Evolutionary conservation across 306 rosid genomes (phyloP).

Genomic region (Malus orientalis): DNA sequence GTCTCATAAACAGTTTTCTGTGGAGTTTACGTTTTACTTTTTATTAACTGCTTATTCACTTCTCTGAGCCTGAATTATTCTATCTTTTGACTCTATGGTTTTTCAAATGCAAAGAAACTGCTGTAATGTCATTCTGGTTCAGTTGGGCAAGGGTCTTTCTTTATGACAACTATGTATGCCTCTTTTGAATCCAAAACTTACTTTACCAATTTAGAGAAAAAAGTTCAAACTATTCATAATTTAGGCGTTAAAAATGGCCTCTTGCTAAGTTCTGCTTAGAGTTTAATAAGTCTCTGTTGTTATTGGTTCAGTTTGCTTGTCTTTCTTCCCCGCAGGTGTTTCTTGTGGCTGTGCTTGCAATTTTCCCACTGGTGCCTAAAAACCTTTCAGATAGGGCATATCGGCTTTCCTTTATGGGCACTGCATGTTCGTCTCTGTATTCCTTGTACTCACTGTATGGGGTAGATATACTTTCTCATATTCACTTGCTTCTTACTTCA

Average conservation of each 20-base stretch:
- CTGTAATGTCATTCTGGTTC: neutral
- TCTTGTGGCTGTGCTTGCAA: slow-evolving; percentile 79
- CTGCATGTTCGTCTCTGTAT: slow-evolving; percentile 67
- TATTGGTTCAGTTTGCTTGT: slow-evolving; percentile 2
- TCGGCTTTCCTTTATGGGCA: slow-evolving; percentile 87
- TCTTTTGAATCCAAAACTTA: neutral
- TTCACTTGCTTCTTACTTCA: neutral
- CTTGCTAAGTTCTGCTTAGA: neutral
- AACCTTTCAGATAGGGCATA: slow-evolving; percentile 77
- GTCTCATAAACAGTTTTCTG: neutral
- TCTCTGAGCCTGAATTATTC: neutral
- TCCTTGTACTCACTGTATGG: slow-evolving; percentile 74
- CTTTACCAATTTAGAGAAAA: too few species aligned
- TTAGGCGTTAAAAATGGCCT: neutral
- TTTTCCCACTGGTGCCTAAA: slow-evolving; percentile 68
- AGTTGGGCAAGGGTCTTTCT: neutral
- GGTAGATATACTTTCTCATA: slow-evolving; percentile 35
- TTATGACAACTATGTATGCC: neutral
- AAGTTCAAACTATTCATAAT: too few species aligned
- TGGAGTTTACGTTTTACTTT: neutral
- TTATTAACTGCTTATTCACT: neutral
- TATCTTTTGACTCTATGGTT: neutral
- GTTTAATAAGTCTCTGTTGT: slow-evolving; percentile 2
- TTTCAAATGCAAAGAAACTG: neutral
- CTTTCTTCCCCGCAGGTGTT: slow-evolving; percentile 55